These are phyloP conservation scores for Betula pendula DNA, from an alignment of 306 rosid species.

Conservation along the genomic window DNA sequence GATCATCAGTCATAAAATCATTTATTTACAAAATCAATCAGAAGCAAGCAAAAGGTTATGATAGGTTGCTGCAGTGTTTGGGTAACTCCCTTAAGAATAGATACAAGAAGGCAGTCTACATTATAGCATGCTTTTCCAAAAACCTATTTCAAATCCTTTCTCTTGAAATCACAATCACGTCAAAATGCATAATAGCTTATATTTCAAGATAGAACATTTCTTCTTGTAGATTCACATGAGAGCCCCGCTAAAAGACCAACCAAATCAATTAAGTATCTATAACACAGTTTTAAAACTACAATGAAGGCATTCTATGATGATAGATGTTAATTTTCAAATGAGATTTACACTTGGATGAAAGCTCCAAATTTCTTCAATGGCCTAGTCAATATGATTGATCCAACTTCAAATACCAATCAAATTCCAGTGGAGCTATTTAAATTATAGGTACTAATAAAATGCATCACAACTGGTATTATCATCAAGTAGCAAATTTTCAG, in stretches of 20 bases:
- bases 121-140: neutral
- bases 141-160: neutral
- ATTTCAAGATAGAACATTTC: neutral
- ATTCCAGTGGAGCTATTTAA: neutral
- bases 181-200: neutral
- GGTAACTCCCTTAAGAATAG: neutral
- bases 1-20: neutral
- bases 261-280: neutral
- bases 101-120: neutral
- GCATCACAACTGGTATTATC: neutral
- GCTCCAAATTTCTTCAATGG: neutral
- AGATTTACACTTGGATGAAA: neutral
- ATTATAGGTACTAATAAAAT: neutral
- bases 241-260: neutral
- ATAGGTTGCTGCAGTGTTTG: neutral
- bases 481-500: neutral
- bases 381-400: neutral
- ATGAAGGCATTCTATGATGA: neutral
- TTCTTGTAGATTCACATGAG: neutral
- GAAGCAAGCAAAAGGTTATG: neutral
- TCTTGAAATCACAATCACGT: neutral
- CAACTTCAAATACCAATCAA: neutral
- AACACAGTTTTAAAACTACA: neutral
- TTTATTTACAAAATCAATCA: neutral
- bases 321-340: neutral